Evolutionary conservation across 1,139 yeast species (phyloP).

Genomic region (Candida smagusa): DNA sequence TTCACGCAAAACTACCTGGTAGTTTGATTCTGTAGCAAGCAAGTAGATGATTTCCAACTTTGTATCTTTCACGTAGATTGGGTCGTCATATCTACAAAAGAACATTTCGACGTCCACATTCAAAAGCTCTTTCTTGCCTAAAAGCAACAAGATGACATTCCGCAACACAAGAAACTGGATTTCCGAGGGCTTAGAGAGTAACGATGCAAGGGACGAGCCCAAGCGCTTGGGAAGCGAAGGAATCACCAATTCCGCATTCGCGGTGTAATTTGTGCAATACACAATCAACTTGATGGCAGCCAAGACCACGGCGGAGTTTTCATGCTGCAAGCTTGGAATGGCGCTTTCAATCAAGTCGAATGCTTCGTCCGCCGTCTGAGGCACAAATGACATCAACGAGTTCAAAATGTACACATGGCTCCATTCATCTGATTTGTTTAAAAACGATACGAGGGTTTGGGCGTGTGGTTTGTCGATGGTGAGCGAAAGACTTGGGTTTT

Average conservation of each 20-base stretch:
- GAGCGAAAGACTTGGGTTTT: constrained; percentile 45
- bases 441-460: constrained; percentile 43
- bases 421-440: constrained; percentile 74
- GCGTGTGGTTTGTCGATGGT: constrained; percentile 59
- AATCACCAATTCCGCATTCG: constrained; percentile 36
- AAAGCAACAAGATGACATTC: constrained; percentile 71
- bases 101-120: constrained; percentile 71
- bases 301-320: constrained; percentile 77
- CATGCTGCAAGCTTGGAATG: constrained; percentile 74
- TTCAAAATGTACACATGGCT: constrained; percentile 69
- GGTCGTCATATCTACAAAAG: constrained; percentile 81
- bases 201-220: constrained; percentile 68
- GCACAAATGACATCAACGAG: constrained; percentile 67
- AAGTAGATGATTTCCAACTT: constrained; percentile 83
- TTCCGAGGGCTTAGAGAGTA: constrained; percentile 78
- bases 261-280: constrained; percentile 69
- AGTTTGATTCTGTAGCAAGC: constrained; percentile 64
- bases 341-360: constrained; percentile 62
- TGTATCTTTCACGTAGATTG: constrained; percentile 84
- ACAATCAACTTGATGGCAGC: constrained; percentile 72
- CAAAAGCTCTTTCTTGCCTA: constrained; percentile 63
- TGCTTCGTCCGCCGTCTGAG: constrained; percentile 66
- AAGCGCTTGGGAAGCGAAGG: constrained; percentile 59
- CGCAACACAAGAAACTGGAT: constrained; percentile 79
- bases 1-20: constrained; percentile 65